Evolutionary conservation across 768 basidiomycete genomes (phyloP), one percentile per base, ranked within the genome.

Genomic region (Boletus subcaerulescens): DNA sequence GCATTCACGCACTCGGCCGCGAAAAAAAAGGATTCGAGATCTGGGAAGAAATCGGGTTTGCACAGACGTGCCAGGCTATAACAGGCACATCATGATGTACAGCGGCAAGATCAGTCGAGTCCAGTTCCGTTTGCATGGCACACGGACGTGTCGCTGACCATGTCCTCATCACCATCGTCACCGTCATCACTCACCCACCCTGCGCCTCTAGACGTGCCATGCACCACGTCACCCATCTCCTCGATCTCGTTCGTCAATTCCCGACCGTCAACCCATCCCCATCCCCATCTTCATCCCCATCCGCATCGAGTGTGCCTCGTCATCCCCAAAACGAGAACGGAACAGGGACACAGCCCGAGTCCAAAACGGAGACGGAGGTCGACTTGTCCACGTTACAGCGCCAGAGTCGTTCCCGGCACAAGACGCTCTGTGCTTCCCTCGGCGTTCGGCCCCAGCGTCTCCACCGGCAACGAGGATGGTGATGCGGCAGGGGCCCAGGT

Each of bases 41-140:
- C 72, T 98, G 94, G 93, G 95, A 98, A 70, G 96, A 99, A 70
- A 80, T 99, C 13, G 94, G 91, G 2, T 88, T 89, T 61, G 92
- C 92, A 3, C 57, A 64, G 51, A 80, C 85, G 52, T 97, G 91
- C 91, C 69, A 74, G 55, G 75, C 76, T 2, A 71, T 90, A 50
- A n/a, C 74, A 24, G 24, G 24, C 24, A 24, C 24, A 24, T 1
- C 24, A 75, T 40, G 62, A 71, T 20, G 29, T 9, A 8, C 71
- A 71, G 8, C 29, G 29, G 8, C 39, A 24, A 18, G 39, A 60
- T 44, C 59, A 61, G 60, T 60, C 50, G 31, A 61, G 59, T 60
- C 15, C 13, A 15, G 4, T 36, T 3, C 15, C 35, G 12, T 7
- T 36, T 17, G 12, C 15, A 5, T 36, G 13, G 4, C 14, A 13